Evolutionary conservation across 75 land plant species (phyloP).

Genomic region (Larix kaempferi): DNA sequence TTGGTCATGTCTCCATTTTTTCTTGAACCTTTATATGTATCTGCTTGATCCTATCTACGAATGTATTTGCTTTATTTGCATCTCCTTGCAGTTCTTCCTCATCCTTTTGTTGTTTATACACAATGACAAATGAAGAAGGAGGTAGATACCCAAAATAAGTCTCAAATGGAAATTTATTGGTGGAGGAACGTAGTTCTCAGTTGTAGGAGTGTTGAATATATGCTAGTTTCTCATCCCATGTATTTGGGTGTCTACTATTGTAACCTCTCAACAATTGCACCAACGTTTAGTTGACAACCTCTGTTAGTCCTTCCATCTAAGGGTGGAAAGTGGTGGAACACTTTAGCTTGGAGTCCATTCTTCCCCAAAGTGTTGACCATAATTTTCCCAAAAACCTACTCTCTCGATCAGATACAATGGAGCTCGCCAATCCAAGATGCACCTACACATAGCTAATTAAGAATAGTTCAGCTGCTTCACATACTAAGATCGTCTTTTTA

Average conservation of each 20-base stretch:
- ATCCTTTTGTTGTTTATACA: background rate
- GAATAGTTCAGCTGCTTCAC: background rate
- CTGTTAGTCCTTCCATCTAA: background rate
- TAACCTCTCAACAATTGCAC: background rate
- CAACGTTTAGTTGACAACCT: background rate
- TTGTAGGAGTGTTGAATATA: background rate
- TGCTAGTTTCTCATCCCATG: background rate
- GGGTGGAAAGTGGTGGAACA: background rate
- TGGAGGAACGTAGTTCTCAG: background rate
- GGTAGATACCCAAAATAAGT: background rate
- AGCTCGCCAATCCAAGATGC: background rate
- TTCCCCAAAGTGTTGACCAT: background rate
- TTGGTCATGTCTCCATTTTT: no score
- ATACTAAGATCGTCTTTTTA: background rate
- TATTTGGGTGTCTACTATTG: background rate
- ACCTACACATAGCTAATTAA: background rate
- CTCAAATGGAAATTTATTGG: background rate
- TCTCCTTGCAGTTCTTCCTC: no score
- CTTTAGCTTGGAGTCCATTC: background rate
- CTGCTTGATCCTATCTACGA: no score
- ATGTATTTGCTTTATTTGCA: no score
- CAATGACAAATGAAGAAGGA: background rate
- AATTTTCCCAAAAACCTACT: background rate
- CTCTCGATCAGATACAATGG: background rate
- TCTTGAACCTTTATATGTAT: no score